Evolutionary conservation across 1,284 basidiomycete species (phyloP).

Genomic region (Papiliotrema nemorosa): DNA sequence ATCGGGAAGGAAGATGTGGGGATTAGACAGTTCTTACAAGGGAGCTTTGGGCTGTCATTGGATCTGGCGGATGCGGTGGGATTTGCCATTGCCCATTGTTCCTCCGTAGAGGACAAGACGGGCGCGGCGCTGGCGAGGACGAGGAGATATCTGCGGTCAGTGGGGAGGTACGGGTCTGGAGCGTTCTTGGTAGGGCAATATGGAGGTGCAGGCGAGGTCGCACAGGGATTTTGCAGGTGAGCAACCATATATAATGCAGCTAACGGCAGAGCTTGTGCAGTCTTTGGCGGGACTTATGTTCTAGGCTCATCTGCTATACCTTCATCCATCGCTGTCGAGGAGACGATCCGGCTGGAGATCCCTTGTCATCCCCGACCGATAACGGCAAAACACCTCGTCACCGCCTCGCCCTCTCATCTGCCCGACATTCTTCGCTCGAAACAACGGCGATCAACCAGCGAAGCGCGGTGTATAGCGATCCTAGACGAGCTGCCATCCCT

Average conservation of each 20-base stretch:
- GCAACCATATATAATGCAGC: conserved; percentile 8
- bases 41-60: conserved; percentile 61
- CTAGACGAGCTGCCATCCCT: conserved; percentile 52
- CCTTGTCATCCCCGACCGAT: conserved; percentile 59
- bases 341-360: conserved; percentile 51
- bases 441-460: background rate
- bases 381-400: conserved; percentile 49
- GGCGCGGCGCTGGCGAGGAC: conserved; percentile 64
- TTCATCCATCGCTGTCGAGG: conserved; percentile 19
- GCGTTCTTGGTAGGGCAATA: conserved; percentile 93
- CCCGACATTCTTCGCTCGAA: conserved; percentile 25
- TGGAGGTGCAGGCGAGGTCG: conserved; percentile 86
- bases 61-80: conserved; percentile 61
- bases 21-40: conserved; percentile 61
- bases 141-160: conserved; percentile 68
- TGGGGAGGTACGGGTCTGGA: conserved; percentile 83
- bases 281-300: conserved; percentile 79
- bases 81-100: conserved; percentile 69
- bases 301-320: conserved; percentile 53
- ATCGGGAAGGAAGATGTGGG: conserved; percentile 55
- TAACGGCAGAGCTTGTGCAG: conserved; percentile 65
- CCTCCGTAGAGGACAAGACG: conserved; percentile 57
- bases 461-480: conserved; percentile 66
- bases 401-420: conserved; percentile 52
- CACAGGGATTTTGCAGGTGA: conserved; percentile 78